These are phyloP conservation scores for Aspergillus heteromorphus DNA, from an alignment of 495 filamentous ascomycete species.

Conservation along the genomic window DNA sequence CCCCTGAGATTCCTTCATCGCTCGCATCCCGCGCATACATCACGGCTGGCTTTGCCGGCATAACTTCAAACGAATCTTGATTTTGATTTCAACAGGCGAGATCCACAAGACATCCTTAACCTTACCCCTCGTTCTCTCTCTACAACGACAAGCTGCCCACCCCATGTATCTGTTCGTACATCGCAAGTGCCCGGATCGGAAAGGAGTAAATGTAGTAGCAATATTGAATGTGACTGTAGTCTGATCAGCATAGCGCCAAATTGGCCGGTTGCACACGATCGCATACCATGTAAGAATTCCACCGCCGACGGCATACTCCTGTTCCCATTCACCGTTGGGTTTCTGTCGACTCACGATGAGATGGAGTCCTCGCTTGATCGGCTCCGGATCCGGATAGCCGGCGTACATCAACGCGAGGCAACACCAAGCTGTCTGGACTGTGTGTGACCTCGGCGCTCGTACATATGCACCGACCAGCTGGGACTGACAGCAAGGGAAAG, in stretches of 20 bases:
- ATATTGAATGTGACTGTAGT: slow-evolving; percentile 8
- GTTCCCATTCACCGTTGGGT: slow-evolving; percentile 4
- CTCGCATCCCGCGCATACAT: too few species aligned
- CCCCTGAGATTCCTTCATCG: too few species aligned
- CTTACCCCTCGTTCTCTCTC: too few species aligned
- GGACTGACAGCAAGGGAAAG: neutral
- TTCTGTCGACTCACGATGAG: slow-evolving; percentile 8
- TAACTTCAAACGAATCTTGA: too few species aligned
- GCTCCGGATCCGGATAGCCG: slow-evolving; percentile 2
- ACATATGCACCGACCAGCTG: neutral
- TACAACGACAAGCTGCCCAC: neutral
- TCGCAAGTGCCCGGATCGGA: slow-evolving; percentile 7
- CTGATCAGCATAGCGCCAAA: slow-evolving; percentile 4
- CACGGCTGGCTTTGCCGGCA: too few species aligned
- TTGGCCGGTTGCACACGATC: neutral
- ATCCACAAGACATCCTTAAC: too few species aligned
- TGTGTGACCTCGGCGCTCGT: neutral
- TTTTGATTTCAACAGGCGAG: too few species aligned
- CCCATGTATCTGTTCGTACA: slow-evolving; percentile 6
- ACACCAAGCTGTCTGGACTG: neutral
- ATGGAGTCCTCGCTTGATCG: neutral
- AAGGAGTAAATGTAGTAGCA: slow-evolving; percentile 11
- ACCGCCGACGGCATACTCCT: slow-evolving; percentile 2
- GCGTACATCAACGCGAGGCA: slow-evolving; percentile 5
- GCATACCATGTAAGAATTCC: neutral